phyloP scores from a whole-genome alignment of 1,284 basidiomycete genomes.

The Blastosporella zonata region DNA sequence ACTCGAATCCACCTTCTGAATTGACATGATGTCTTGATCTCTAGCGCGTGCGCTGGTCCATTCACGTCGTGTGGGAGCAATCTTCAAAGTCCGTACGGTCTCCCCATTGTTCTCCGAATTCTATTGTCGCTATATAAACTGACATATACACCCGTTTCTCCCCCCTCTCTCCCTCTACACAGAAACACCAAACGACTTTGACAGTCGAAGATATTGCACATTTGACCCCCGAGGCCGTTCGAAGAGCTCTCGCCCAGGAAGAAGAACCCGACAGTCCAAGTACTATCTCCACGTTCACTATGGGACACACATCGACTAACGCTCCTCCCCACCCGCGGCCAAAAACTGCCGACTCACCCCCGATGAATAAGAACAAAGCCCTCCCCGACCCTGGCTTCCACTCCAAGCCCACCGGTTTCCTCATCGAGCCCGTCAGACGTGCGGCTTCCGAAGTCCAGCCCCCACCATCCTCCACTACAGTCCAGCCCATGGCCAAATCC shows the following conservation, averaged over 20 bases:
- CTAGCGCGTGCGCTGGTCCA: slow-evolving; percentile 43
- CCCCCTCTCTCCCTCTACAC: slow-evolving; percentile 4
- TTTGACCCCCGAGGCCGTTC: slow-evolving; percentile 37
- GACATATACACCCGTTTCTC: neutral
- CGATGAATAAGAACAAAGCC: slow-evolving; percentile 13
- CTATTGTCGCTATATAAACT: slow-evolving; percentile 16
- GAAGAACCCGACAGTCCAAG: slow-evolving; percentile 28
- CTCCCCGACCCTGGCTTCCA: slow-evolving; percentile 5
- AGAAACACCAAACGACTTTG: slow-evolving; percentile 42
- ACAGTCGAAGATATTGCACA: slow-evolving; percentile 41
- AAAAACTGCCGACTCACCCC: slow-evolving; percentile 8
- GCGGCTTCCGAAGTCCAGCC: slow-evolving; percentile 33
- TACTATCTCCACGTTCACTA: slow-evolving; percentile 19
- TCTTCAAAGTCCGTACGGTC: slow-evolving; percentile 38
- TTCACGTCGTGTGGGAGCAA: slow-evolving; percentile 39
- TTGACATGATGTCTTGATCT: slow-evolving; percentile 7
- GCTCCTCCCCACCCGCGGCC: slow-evolving; percentile 4
- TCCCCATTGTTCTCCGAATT: slow-evolving; percentile 29
- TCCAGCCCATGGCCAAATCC: slow-evolving; percentile 24
- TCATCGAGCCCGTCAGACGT: slow-evolving; percentile 27
- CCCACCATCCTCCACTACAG: slow-evolving; percentile 14
- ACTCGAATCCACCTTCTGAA: neutral
- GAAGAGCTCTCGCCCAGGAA: slow-evolving; percentile 28
- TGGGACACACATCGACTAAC: slow-evolving; percentile 21
- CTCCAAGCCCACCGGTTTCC: slow-evolving; percentile 9